Base-by-base conservation (phyloP, 345 rosid genomes). In the Turnera subulata region DNA sequence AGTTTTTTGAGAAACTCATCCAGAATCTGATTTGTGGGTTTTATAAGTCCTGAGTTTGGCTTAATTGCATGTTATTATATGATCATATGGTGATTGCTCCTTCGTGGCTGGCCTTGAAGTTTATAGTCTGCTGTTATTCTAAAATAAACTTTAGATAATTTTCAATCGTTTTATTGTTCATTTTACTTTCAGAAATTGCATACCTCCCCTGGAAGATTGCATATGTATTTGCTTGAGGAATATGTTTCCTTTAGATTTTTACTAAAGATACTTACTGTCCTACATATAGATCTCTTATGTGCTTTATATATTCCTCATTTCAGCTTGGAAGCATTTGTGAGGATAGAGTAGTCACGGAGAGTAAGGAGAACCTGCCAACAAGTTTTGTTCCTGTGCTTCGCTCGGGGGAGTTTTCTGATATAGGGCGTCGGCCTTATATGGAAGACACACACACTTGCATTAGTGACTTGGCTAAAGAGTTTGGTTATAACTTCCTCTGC, bases 391-490 rank as follows among this genome's bases (percentile, higher is more conserved):
- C 90, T 23, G 52, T 66, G 29, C 80, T 85, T 58, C 83, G 88
- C 11, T 82, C 96, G 1, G 98, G 96, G 62, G 88, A 84, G 46
- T 91, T 88, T 79, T 73, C 92, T 32, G 88, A 88, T 61, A 85
- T 88, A 42, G 83, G 92, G 5, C 55, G 55, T 22, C 86, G 96
- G 33, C 11, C 53, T 40, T 39, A 75, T 50, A 88, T 91, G 96
- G 98, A 91, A 71, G 98, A 91, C 64, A 84, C 86, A 17, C 76
- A 82, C 66, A 50, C 88, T 59, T 85, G 98, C 79, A 88, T 91
- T 26, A 75, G 71, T 4, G 81, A 88, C 65, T 57, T 91, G 70
- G 80, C 88, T 44, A 66, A 73, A 68, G 78, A 70, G 15, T 79
- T 79, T 64, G 78, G 84, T 59, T 47, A 21, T 33, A 22, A 64